Percentiles rank a stretch among this genome's conserved stretches.
Evolutionary conservation across 306 rosid genomes (phyloP).

Genomic region (Sechiopsis laciniata): DNA sequence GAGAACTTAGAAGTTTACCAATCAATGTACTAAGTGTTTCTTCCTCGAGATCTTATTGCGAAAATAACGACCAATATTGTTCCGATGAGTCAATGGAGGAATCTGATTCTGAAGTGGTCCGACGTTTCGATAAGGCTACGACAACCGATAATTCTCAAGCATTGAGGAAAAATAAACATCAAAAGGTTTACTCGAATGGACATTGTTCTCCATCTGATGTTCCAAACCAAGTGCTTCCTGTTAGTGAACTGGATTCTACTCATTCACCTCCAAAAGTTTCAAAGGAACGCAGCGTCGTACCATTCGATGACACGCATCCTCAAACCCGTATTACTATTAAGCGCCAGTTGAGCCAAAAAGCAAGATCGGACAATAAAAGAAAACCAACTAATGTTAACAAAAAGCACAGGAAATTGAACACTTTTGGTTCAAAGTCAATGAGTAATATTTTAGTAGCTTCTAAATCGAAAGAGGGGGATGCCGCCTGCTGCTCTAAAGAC

Average conservation of each 20-base stretch:
- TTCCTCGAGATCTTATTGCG: conserved; percentile 37
- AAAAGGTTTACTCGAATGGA: conserved; percentile 5
- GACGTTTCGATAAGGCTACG: not conserved
- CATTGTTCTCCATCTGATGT: conserved; percentile 7
- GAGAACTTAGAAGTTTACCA: conserved; percentile 70
- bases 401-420: conserved; percentile 1
- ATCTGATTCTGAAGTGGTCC: conserved; percentile 32
- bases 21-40: conserved; percentile 30
- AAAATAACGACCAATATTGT: conserved; percentile 11
- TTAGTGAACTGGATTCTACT: conserved; percentile 7
- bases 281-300: not conserved
- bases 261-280: conserved; percentile 10
- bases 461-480: conserved; percentile 38
- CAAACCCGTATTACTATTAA: not conserved
- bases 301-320: not conserved
- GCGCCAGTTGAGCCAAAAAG: conserved; percentile 11
- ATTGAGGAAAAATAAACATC: not conserved
- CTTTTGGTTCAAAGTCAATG: conserved; percentile 5
- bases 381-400: conserved; percentile 7
- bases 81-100: conserved; percentile 23
- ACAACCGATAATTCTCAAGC: not conserved
- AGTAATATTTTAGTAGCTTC: conserved; percentile 27
- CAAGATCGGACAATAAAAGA: not conserved
- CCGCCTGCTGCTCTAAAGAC: conserved; percentile 13
- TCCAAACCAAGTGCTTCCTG: conserved; percentile 7